A percentile compares a stretch with the other conserved stretches of the same genome.
phyloP scores from a whole-genome alignment of 169 alveolate genomes.

The Eimeria praecox region DNA sequence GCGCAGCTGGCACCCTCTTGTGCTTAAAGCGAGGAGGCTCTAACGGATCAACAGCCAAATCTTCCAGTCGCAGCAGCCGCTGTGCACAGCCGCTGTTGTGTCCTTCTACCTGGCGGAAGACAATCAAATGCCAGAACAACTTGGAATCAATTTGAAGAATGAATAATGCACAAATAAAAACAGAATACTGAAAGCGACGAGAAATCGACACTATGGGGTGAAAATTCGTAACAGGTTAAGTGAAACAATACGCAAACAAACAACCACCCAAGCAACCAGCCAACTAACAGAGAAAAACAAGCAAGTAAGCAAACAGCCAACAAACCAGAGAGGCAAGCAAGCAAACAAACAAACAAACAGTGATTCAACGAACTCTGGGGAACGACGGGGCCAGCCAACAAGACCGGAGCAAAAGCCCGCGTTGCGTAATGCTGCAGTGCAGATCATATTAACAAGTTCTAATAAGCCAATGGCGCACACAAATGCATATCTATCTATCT shows the following conservation, averaged over 20 bases:
- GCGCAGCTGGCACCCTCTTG: conserved; percentile 93
- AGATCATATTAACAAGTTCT: too few relatives aligned
- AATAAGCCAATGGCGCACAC: too few relatives aligned
- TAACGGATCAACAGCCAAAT: conserved; percentile 96
- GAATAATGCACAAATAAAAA: neutral
- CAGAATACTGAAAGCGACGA: neutral
- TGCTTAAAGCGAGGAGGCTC: conserved; percentile 97
- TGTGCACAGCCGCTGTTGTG: conserved; percentile 88
- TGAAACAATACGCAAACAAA: too few relatives aligned
- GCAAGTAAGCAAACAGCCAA: neutral
- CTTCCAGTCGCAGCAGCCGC: conserved; percentile 94
- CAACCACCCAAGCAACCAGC: neutral
- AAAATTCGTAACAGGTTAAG: too few relatives aligned
- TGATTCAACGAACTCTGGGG: too few relatives aligned
- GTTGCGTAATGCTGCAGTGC: too few relatives aligned
- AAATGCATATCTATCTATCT: too few relatives aligned
- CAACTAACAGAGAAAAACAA: too few relatives aligned
- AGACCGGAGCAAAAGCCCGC: too few relatives aligned
- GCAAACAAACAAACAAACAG: neutral
- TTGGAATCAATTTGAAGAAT: neutral
- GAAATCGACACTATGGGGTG: too few relatives aligned
- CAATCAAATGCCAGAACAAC: neutral
- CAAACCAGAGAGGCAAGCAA: too few relatives aligned
- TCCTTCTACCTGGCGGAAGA: conserved; percentile 78
- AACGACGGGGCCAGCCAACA: too few relatives aligned